Evolutionary conservation across 2,329 filamentous ascomycete genomes (phyloP).

Genomic region (Colletotrichum endophyticum): DNA sequence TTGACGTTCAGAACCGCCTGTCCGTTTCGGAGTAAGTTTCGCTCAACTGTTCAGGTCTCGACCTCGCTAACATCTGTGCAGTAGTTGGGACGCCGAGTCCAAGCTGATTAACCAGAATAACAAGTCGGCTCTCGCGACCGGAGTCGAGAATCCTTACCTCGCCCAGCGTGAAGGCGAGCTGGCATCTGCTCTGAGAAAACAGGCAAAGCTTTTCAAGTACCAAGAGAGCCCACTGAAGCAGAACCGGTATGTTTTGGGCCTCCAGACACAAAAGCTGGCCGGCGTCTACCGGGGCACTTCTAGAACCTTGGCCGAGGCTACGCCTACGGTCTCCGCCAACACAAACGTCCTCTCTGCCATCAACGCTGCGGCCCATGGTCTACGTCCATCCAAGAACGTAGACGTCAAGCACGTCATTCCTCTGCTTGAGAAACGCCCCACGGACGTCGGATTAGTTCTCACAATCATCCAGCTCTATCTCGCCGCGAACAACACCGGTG

Average conservation of each 20-base stretch:
- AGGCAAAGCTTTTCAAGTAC: slow-evolving; percentile 74
- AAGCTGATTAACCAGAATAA: slow-evolving; percentile 73
- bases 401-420: slow-evolving; percentile 71
- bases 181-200: slow-evolving; percentile 54
- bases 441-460: slow-evolving; percentile 80
- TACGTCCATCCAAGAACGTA: slow-evolving; percentile 60
- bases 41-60: not conserved
- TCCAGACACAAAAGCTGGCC: slow-evolving; percentile 70
- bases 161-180: slow-evolving; percentile 66
- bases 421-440: slow-evolving; percentile 74
- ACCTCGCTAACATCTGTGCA: slow-evolving; percentile 39
- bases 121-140: slow-evolving; percentile 43
- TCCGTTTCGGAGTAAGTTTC: slow-evolving; percentile 62
- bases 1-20: slow-evolving; percentile 65
- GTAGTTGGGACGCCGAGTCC: slow-evolving; percentile 71
- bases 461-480: slow-evolving; percentile 85
- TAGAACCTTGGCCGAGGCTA: slow-evolving; percentile 39
- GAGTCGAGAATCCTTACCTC: slow-evolving; percentile 68
- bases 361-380: slow-evolving; percentile 69
- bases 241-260: slow-evolving; percentile 68
- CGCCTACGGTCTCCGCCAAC: slow-evolving; percentile 32
- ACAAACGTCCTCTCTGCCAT: slow-evolving; percentile 51
- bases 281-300: slow-evolving; percentile 61
- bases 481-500: slow-evolving; percentile 70
- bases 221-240: slow-evolving; percentile 60